Conservation (phyloP, 768 basidiomycete species). For the Amanita pallidorosea region DNA sequence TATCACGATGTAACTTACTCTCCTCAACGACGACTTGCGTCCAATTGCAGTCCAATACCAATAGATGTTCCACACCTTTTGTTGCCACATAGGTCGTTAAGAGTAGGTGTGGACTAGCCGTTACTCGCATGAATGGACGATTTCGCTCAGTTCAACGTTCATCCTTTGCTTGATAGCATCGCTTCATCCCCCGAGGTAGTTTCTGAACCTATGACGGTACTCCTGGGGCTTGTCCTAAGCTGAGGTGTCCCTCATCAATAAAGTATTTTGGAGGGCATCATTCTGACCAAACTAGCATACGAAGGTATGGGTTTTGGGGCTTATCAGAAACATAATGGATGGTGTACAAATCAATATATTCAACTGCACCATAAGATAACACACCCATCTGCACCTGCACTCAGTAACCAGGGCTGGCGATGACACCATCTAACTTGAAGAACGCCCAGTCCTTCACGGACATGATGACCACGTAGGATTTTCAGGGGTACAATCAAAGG, state of each 20-base stretch:
- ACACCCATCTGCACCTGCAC: constrained; percentile 86
- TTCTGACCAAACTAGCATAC: too few relatives aligned
- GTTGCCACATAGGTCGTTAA: too few relatives aligned
- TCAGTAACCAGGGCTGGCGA: constrained; percentile 87
- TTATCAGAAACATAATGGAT: background rate
- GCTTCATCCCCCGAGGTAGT: too few relatives aligned
- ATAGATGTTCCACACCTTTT: too few relatives aligned
- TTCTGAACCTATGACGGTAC: too few relatives aligned
- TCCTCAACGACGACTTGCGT: background rate
- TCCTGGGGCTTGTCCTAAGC: too few relatives aligned
- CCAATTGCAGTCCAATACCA: background rate
- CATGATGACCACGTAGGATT: constrained; percentile 84
- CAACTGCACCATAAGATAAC: constrained; percentile 84
- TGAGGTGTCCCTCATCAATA: too few relatives aligned
- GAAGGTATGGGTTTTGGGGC: background rate
- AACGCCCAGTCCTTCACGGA: constrained; percentile 83
- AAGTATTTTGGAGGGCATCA: too few relatives aligned
- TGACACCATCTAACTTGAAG: constrained; percentile 85
- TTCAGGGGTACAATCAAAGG: constrained; percentile 96
- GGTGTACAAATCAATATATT: constrained; percentile 5
- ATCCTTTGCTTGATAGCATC: too few relatives aligned
- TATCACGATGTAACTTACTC: background rate
- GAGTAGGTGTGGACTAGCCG: too few relatives aligned
- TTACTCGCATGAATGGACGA: too few relatives aligned
- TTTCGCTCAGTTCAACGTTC: too few relatives aligned